Percentiles rank a stretch among this genome's conserved stretches.
These are phyloP conservation scores for Cyathus striatus DNA, from an alignment of 768 basidiomycete genomes.

Conservation along the genomic window DNA sequence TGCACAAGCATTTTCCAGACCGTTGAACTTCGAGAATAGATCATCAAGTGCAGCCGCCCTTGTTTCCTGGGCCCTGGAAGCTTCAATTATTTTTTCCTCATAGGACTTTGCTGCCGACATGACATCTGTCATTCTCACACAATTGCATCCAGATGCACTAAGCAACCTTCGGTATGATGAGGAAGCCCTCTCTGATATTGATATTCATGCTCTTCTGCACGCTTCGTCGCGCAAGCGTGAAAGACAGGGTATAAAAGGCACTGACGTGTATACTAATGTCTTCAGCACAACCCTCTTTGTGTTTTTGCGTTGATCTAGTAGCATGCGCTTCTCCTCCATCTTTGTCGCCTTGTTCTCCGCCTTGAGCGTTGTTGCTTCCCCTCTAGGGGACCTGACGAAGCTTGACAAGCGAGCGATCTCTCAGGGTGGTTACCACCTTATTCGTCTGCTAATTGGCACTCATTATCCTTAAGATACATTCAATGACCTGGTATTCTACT, in stretches of 20 bases:
- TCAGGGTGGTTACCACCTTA: neutral
- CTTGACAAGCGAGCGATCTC: neutral
- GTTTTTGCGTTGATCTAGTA: neutral
- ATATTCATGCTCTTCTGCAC: too few relatives aligned
- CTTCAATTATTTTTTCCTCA: too few relatives aligned
- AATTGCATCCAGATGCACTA: too few relatives aligned
- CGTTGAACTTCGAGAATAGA: too few relatives aligned
- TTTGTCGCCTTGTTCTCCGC: neutral
- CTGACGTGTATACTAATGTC: neutral
- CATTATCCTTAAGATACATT: constrained; percentile 10
- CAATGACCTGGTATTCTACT: constrained; percentile 27
- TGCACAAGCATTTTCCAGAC: too few relatives aligned
- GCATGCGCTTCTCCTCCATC: neutral
- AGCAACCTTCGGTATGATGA: too few relatives aligned
- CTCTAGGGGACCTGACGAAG: neutral
- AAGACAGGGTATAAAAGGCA: neutral
- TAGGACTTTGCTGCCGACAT: too few relatives aligned
- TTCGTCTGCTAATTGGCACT: neutral
- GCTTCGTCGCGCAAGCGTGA: too few relatives aligned
- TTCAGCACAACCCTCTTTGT: neutral
- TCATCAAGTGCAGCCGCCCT: too few relatives aligned
- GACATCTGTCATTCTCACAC: too few relatives aligned
- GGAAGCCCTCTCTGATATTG: too few relatives aligned
- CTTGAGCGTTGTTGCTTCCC: neutral
- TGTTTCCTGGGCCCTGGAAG: too few relatives aligned